Evolutionary conservation across 2,329 filamentous ascomycete species (phyloP), one percentile per base, ranked within the genome.

Genomic region (Epichloe sibirici): DNA sequence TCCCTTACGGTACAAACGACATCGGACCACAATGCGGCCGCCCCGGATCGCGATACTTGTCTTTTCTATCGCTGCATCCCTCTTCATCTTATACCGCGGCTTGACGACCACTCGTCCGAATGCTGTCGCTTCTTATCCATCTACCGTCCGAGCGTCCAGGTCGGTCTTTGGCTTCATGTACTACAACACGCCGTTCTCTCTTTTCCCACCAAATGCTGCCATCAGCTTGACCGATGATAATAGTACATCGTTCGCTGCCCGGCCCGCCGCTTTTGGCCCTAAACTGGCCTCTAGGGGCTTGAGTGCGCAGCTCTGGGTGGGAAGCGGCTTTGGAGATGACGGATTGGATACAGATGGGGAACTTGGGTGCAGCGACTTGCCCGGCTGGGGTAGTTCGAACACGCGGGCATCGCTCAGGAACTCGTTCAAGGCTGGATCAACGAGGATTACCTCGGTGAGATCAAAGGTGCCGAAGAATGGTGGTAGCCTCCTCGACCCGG

Each of bases 201-300:
- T 98, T 23, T 98, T 98, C 66, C 90, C 91, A 4, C 90, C 90
- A 3, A 95, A 93, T 58, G 93, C 93, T 47, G 87, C 94, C 62
- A 96, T 98, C 66, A 95, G 88, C 67, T 78, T 98, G 56, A 95
- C 90, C 63, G 90, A 97, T 69, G 93, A 98, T 70, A 98, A 98
- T 69, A 95, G 89, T 59, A 98, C 93, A 12, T 95, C 94, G 60
- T 98, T 98, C 71, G 77, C 95, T 52, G 90, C 93, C 44, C 79
- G 93, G 48, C 93, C 93, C 55, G 93, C 93, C 51, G 90, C 89
- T 40, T 98, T 97, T 70, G 93, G 93, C 0, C 89, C 93, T 4
- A 72, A 79, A 40, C 72, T 98, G 40, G 87, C 87, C 0, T 68
- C 74, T 12, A 81, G 79, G 53, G 91, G 93, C 28, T 71, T 97